Conservation (phyloP, 352 stramenopile genomes). For the Blastocystis sp. region DNA sequence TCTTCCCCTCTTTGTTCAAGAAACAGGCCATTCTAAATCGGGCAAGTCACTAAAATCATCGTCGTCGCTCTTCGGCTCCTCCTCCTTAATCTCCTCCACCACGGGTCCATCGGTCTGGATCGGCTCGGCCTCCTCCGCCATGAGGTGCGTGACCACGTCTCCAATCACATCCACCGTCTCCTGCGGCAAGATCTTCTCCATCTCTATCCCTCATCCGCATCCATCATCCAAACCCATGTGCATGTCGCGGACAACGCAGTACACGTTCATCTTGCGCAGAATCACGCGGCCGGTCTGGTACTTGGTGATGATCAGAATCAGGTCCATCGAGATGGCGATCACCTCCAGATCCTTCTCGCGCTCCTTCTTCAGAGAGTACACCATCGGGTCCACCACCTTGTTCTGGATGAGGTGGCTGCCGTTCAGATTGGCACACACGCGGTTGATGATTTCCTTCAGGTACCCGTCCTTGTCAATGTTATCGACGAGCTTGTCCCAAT, state of each 20-base stretch:
- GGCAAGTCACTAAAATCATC: conserved; percentile 19
- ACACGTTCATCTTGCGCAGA: conserved; percentile 26
- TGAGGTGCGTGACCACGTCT: conserved; percentile 39
- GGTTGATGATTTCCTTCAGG: conserved; percentile 24
- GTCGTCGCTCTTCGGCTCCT: neutral
- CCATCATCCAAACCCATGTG: conserved; percentile 14
- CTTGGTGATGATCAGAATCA: conserved; percentile 49
- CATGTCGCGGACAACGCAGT: conserved; percentile 41
- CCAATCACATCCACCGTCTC: conserved; percentile 37
- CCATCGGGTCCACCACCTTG: conserved; percentile 45
- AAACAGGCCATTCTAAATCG: conserved; percentile 61
- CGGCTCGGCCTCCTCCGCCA: conserved; percentile 44
- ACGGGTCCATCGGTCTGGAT: conserved; percentile 25
- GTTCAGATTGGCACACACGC: conserved; percentile 51
- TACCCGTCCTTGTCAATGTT: conserved; percentile 25
- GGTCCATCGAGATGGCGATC: conserved; percentile 24
- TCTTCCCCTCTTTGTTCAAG: neutral
- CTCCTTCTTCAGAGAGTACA: conserved; percentile 27
- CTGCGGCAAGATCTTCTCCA: conserved; percentile 37
- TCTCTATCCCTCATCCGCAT: conserved; percentile 1
- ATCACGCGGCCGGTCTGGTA: conserved; percentile 39
- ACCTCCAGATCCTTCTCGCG: conserved; percentile 39
- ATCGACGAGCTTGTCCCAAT: conserved; percentile 52
- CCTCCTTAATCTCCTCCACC: conserved; percentile 40
- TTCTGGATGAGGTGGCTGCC: conserved; percentile 37